Evolutionary conservation across 352 stramenopile genomes (phyloP), one percentile per base, ranked within the genome.

Genomic region (Phytophthora sojae): DNA sequence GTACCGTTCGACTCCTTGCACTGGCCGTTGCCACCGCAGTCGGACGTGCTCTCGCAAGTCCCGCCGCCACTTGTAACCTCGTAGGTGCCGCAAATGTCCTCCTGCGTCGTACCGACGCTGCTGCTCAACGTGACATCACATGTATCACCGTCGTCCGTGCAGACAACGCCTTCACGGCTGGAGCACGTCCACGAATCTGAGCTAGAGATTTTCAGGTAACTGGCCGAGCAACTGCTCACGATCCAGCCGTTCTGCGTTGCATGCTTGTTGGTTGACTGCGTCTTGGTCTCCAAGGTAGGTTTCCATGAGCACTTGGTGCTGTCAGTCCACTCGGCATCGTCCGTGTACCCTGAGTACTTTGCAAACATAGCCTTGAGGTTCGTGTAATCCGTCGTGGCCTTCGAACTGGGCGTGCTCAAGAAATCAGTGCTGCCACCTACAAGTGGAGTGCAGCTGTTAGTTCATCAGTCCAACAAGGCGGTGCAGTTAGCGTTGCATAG

Each of bases 11-110:
- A 74, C 6, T 76, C 73, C 23, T 90, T 73, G 58, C 89, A 96
- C 56, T 96, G 87, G 25, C 89, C 89, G 49, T 96, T 90, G 39
- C 76, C 67, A 14, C 86, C 86, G 66, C 89, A 96, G 63, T 94
- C 85, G 0, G 73, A 78, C 30, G 86, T 91, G 19, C 62, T 80
- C 37, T 86, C 63, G 67, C 89, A 96, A 21, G 83, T 89, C 25
- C 77, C 81, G 44, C 89, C 89, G 35, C 89, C 89, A 23, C 75
- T 77, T 44, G 77, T 77, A 19, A 94, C 84, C 61, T 87, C 77
- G 64, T 91, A 88, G 11, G 77, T 71, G 30, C 89, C 89, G 53
- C 89, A 96, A 70, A 96, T 88, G 6, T 88, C 77, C 61, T 93
- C 83, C 57, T 96, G 83, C 0, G 88, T 93, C 6, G 87, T 96